Base-by-base conservation (phyloP, 495 filamentous ascomycete genomes). In the Penicillium antarcticum region DNA sequence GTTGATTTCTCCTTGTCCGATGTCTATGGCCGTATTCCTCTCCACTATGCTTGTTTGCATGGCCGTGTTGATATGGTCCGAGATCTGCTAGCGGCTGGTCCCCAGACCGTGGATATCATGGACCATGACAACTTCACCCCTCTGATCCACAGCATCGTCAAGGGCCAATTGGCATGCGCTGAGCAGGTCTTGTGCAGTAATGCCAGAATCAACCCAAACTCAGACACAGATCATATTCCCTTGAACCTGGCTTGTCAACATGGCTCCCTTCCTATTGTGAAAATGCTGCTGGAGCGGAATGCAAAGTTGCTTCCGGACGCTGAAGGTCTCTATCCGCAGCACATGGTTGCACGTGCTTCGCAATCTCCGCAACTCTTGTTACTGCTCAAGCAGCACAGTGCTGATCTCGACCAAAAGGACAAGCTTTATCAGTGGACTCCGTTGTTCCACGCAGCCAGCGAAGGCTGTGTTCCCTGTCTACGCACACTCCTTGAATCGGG, bases 101-200 rank as follows among this genome's bases (percentile, higher is more conserved):
- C 80, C 8, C 65, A 76, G 5, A 95, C 89, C 0, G 87, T 97
- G 59, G 80, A 97, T 62, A 66, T 83, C 16, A 88, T 90, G 67
- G 94, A 98, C 61, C 91, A 96, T 60, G 92, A 98, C 69, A 97
- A 96, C 70, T 97, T 95, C 69, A 97, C 94, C 2, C 90, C 94
- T 0, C 73, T 98, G 41, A 94, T 98, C 45, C 94, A 97, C 67
- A 87, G 89, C 48, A 96, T 97, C 59, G 90, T 95, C 41, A 90
- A 92, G 58, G 79, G 84, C 36, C 85, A 94, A 49, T 74, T 89
- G 16, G 73, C 81, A 38, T 95, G 89, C 64, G 91, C 92, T 2
- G 76, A 87, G 56, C 79, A 82, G 53, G 77, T 98, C 35, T 78
- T 97, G 2, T 68, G 74, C 7, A 81, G 77, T 42, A 81, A 84